Base-by-base conservation (phyloP, 2,329 filamentous ascomycete species). In the Coniochaeta hoffmannii region DNA sequence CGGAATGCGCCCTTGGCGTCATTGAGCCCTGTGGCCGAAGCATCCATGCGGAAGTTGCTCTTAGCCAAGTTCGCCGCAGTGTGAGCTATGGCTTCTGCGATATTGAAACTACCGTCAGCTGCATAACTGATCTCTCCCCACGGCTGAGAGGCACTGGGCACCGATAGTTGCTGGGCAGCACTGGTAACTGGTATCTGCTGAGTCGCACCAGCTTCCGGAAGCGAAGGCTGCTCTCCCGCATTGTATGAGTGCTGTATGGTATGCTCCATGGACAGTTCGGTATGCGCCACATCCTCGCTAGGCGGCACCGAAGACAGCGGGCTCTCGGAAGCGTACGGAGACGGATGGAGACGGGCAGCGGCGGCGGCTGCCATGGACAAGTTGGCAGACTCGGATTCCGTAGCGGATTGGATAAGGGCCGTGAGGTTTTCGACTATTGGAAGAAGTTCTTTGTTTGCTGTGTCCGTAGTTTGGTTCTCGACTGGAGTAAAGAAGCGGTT, bases 331-430 rank as follows among this genome's bases (percentile, higher is more conserved):
- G 17, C 28, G 4, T 51, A 28, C 26, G 82, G 74, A 0, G 76
- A 74, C 1, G 77, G 75, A 50, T 80, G 77, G 5, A 85, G 68
- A 46, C 80, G 78, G 46, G 80, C 80, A 1, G 80, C 73, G 1
- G 79, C 81, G 1, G 80, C 80, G 17, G 76, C 80, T 1, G 81
- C 80, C 57, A 83, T 79, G 1, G 78, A 79, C 53, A 83, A 69
- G 44, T 77, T 79, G 0, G 78, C 70, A 0, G 75, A 70, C 31
- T 81, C 73, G 0, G 75, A 71, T 31, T 81, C 73, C 7, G 75
- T 68, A 1, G 70, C 67, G 4, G 69, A 62, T 10, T 69, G 66
- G 4, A 73, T 62, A 11, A 79, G 69, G 19, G 74, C 76, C 57
- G 78, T 76, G 1, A 82, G 68, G 58, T 76, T 73, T 61, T 82